Base-by-base conservation (phyloP, 306 rosid genomes). In the Cicer cuneatum region DNA sequence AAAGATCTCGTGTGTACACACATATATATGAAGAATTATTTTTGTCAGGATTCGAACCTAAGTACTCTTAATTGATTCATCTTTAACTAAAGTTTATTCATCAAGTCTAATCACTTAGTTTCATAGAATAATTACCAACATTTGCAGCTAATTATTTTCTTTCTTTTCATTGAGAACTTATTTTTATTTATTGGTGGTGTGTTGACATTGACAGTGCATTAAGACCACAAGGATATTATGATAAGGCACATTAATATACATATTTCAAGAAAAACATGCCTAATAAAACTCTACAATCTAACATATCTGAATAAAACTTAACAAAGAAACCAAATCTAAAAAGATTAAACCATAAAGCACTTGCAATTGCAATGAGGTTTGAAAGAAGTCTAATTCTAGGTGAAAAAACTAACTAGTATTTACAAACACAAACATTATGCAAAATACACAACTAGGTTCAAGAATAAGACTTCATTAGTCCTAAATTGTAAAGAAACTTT, bases 401-500 rank as follows among this genome's bases (percentile, higher is more conserved):
- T 47, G 15, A 11, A 63, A 56, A 11, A 63, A 56, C 78, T 65
- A 18, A 78, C 89, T 85, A 68, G 66, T 33, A 71, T 80, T 74
- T 49, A 78, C 83, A 74, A 83, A 68, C 60, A 64, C 80, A 78
- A 82, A 15, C 86, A 69, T 18, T 39, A 35, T 63, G 12, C 8
- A 51, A 73, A 58, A 70, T 24, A 33, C 80, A 19, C 21, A 19
- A 12, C 67, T 69, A n/a, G 21, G 42, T 75, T 89, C 85, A 93
- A 67, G 96, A 86, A 78, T 62, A 85, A 41, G 97, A 88, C 81
- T 88, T 92, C 62, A 90, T 90, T 81, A 94, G 72, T 13, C 99
- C 97, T 87, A 93, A 84, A 87, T 92, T 91, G 78, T 84, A 92
- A 14, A 94, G 96, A 72, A 94, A 85, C 83, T 85, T 94, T 84